Conservation (phyloP, 495 filamentous ascomycete genomes). For the Hypoxylon trugodes region DNA sequence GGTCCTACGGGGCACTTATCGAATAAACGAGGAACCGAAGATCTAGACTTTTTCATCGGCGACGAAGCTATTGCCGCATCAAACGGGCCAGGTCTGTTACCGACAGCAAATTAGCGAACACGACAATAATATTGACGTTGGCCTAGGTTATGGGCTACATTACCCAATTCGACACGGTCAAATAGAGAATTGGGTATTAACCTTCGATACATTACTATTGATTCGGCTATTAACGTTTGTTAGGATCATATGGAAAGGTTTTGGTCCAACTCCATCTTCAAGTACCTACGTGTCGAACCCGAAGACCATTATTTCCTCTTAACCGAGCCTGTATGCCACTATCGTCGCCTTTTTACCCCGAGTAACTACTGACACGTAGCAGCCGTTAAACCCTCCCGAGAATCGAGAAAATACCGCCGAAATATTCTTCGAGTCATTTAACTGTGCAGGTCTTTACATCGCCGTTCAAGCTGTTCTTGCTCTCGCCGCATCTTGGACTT, state of each 20-base stretch:
- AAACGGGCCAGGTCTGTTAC: conserved; percentile 74
- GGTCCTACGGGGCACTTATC: conserved; percentile 83
- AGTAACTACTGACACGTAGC: conserved; percentile 31
- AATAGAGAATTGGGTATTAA: conserved; percentile 91
- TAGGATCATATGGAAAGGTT: conserved; percentile 98
- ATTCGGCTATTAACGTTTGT: conserved; percentile 33
- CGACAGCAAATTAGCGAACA: neutral
- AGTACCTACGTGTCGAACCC: conserved; percentile 96
- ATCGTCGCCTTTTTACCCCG: neutral
- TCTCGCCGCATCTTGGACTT: conserved; percentile 97
- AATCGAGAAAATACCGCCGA: conserved; percentile 99
- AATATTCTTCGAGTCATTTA: conserved; percentile 99
- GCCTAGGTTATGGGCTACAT: conserved; percentile 86
- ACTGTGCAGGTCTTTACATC: conserved; percentile 98
- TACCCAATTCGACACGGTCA: conserved; percentile 98
- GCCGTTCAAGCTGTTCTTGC: conserved; percentile 97
- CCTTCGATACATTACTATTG: neutral
- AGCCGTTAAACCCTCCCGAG: conserved; percentile 97
- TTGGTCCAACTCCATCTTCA: conserved; percentile 99
- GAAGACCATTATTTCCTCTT: conserved; percentile 98
- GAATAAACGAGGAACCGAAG: conserved; percentile 93
- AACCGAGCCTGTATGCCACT: conserved; percentile 82
- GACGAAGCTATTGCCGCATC: conserved; percentile 91
- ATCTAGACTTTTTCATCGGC: conserved; percentile 98
- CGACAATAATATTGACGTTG: conserved; percentile 37